Evolutionary conservation across 1,284 basidiomycete genomes (phyloP).

Genomic region (Lentinula novae-zelandiae): DNA sequence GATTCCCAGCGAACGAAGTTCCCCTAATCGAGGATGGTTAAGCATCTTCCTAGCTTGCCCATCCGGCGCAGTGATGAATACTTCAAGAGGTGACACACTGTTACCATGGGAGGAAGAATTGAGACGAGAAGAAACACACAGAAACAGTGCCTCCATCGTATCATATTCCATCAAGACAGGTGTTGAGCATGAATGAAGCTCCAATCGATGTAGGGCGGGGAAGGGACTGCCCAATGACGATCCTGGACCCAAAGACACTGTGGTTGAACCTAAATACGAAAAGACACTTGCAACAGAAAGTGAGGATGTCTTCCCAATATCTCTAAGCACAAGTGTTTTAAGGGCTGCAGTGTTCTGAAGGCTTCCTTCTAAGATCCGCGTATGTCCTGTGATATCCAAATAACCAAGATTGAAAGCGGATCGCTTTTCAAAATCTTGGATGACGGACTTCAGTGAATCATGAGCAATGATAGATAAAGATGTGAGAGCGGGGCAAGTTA

Average conservation of each 20-base stretch:
- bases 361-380: background rate
- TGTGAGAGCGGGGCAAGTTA: background rate
- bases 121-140: background rate
- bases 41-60: background rate
- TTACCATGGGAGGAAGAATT: background rate
- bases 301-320: background rate
- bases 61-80: background rate
- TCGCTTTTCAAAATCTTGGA: background rate
- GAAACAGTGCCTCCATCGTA: background rate
- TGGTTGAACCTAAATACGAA: background rate
- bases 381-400: background rate
- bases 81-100: background rate
- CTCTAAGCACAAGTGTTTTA: background rate
- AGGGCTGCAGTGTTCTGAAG: background rate
- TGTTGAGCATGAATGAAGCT: background rate
- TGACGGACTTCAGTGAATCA: too few species aligned
- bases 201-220: background rate
- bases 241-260: background rate
- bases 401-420: background rate
- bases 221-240: background rate
- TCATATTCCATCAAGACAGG: background rate
- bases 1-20: background rate
- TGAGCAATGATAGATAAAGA: background rate
- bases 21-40: background rate
- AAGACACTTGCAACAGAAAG: background rate